Evolutionary conservation across 441 rosid species (phyloP).

Genomic region (Pelargonium cotyledonis): DNA sequence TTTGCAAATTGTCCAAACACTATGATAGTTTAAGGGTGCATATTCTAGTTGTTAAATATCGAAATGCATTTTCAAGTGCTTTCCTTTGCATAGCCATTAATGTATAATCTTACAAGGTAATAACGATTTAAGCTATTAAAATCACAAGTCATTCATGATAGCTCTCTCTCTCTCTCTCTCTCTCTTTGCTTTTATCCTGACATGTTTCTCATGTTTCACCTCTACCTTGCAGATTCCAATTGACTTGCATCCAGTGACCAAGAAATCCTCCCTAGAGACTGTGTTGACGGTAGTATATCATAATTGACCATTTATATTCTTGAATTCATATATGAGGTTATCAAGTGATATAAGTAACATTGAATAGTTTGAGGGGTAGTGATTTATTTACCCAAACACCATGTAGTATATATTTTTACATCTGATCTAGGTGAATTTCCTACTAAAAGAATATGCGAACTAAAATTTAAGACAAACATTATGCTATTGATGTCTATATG

Average conservation of each 20-base stretch:
- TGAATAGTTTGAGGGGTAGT: not conserved
- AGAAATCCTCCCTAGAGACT: conserved; percentile 92
- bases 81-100: not conserved
- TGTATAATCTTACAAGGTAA: not conserved
- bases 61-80: not conserved
- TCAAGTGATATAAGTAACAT: conserved; percentile 6
- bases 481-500: not conserved
- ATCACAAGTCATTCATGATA: not conserved
- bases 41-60: not conserved
- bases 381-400: not conserved
- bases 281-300: conserved; percentile 73
- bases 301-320: conserved; percentile 14
- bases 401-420: not conserved
- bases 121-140: conserved; percentile 1
- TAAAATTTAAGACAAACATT: not conserved
- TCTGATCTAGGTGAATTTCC: not conserved
- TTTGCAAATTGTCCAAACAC: not conserved
- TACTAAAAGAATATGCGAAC: not conserved
- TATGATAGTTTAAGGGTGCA: not conserved
- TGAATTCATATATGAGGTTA: conserved; percentile 11
- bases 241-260: conserved; percentile 87
- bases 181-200: conserved; percentile 7
- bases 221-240: conserved; percentile 69
- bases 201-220: conserved; percentile 15
- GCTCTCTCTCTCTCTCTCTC: not conserved